Evolutionary conservation across 2,329 filamentous ascomycete genomes (phyloP), one percentile per base, ranked within the genome.

Genomic region (Amauroascus verrucosus): DNA sequence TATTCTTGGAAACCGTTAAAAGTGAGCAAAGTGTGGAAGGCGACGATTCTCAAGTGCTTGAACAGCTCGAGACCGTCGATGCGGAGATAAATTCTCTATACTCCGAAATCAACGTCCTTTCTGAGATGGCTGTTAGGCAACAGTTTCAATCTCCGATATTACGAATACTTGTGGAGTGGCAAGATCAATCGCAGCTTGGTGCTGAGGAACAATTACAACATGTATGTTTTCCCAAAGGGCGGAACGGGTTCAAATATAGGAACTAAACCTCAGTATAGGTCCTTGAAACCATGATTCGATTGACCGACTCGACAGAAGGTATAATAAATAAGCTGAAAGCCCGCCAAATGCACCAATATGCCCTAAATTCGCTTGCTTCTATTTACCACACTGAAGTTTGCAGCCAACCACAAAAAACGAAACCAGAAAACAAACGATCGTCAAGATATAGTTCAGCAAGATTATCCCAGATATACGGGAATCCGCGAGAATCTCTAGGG

Each of bases 41-140:
- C 40, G 53, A 47, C 14, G 32, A 51, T 6, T 16, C 41, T 8
- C 6, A 51, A 11, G 58, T 61, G 8, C 40, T 51, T 6, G 61
- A 63, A 20, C 53, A 57, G 3, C 45, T 64, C n/a, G 38, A 56
- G 30, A 62, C 60, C 1, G 48, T 72, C 26, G 60, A 68, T 51
- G 63, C 65, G 48, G 70, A 72, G 53, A 57, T 72, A 11, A 67
- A 65, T 30, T 68, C 69, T 16, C 56, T 72, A 1, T 70, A 71
- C 47, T 62, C 67, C 0, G 69, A 72, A 47, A 70, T 72, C 41
- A 66, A 64, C 22, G 59, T 70, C 3, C 57, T 72, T 32, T 63
- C 70, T 40, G 66, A 71, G n/a, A 67, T 72, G 57, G 72, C 71
- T 49, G 69, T 67, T 0, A 67, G 66, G 55, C 70, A 74, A 44